phyloP scores from a whole-genome alignment of 805 yeast species.

The Pichia cephalocereana region DNA sequence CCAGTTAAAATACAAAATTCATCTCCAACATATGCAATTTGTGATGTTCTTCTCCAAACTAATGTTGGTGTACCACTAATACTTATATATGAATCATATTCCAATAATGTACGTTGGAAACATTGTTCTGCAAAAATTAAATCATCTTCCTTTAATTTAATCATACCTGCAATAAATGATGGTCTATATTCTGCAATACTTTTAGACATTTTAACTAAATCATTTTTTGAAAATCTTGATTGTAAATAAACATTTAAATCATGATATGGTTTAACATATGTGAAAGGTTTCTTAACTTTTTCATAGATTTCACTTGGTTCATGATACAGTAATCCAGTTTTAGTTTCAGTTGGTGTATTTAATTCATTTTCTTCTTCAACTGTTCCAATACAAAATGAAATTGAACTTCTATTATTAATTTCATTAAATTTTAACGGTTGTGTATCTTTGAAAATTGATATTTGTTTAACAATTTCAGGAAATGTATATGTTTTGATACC shows the following conservation, averaged over 20 bases:
- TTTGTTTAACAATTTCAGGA: constrained; percentile 50
- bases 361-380: constrained; percentile 24
- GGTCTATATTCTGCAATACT: constrained; percentile 89
- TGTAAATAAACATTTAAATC: constrained; percentile 65
- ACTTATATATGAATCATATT: constrained; percentile 76
- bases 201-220: constrained; percentile 70
- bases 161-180: constrained; percentile 85
- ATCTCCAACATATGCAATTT: constrained; percentile 89
- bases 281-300: constrained; percentile 64
- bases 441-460: constrained; percentile 29
- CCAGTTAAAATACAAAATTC: constrained; percentile 90
- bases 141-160: constrained; percentile 82
- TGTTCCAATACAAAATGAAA: constrained; percentile 42
- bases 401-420: constrained; percentile 27
- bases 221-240: constrained; percentile 53
- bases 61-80: constrained; percentile 90
- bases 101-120: constrained; percentile 83
- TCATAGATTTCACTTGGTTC: constrained; percentile 79
- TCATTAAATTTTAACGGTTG: constrained; percentile 34
- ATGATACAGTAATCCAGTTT: constrained; percentile 36
- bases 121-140: constrained; percentile 93
- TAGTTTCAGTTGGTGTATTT: constrained; percentile 7
- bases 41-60: constrained; percentile 94
- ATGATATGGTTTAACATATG: constrained; percentile 89
- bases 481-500: constrained; percentile 35